Conservation (phyloP, 306 rosid species). For the Prunus davidiana region DNA sequence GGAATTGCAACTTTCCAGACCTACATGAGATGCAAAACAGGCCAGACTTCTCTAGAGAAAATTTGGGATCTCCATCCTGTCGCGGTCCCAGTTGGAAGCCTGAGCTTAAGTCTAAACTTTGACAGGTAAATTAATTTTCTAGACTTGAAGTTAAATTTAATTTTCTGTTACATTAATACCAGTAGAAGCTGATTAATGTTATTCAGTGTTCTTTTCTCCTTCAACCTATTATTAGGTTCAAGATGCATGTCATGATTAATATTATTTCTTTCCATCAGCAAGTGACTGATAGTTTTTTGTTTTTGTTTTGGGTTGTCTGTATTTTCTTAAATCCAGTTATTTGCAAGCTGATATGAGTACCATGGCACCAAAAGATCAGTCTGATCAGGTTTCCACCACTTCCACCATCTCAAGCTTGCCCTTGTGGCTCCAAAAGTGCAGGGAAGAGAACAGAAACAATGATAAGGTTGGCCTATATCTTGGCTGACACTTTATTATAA, state of each 20-base stretch:
- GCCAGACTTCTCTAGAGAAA: constrained; percentile 67
- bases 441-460: constrained; percentile 36
- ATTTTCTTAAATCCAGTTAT: constrained; percentile 34
- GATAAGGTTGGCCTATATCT: constrained; percentile 26
- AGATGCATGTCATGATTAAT: too few relatives aligned
- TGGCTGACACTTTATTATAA: too few relatives aligned
- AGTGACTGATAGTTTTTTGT: neutral
- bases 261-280: neutral
- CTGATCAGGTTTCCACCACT: constrained; percentile 24
- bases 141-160: too few relatives aligned
- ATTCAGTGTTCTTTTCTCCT: too few relatives aligned
- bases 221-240: too few relatives aligned
- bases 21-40: constrained; percentile 62
- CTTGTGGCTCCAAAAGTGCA: constrained; percentile 66
- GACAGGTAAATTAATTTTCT: constrained; percentile 45
- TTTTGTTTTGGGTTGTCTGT: neutral
- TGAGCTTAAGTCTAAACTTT: constrained; percentile 65
- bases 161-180: too few relatives aligned
- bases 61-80: constrained; percentile 88
- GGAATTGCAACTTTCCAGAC: constrained; percentile 69
- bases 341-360: constrained; percentile 42
- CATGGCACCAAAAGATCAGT: constrained; percentile 34
- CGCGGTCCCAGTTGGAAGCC: constrained; percentile 64
- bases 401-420: constrained; percentile 49
- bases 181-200: too few relatives aligned